Conservation (phyloP, 2,329 filamentous ascomycete genomes). For the Aspergillus vadensis region DNA sequence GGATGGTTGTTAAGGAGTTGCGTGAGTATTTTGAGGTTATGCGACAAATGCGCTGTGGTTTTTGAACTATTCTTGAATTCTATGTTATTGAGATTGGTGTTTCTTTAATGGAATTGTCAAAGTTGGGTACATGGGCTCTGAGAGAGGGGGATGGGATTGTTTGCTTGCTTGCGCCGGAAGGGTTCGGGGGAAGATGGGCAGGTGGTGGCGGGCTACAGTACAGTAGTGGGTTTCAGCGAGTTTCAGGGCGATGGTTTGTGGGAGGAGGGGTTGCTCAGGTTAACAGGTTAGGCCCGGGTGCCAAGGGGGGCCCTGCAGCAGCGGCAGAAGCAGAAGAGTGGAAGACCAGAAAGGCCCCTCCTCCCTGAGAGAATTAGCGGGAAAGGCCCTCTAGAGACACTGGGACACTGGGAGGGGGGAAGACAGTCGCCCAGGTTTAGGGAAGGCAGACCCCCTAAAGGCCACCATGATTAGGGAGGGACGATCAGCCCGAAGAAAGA, state of each 20-base stretch:
- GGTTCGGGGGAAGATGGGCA: background rate
- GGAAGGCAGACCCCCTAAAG: background rate
- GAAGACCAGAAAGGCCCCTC: too few species aligned
- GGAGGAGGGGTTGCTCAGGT: background rate
- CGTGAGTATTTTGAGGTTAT: background rate
- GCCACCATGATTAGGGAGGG: background rate
- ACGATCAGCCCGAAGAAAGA: background rate
- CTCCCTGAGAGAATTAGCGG: too few species aligned
- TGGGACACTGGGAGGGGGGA: background rate
- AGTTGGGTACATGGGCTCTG: slow-evolving; percentile 17
- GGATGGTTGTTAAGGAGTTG: background rate
- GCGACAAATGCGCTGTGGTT: background rate
- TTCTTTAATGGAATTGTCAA: slow-evolving; percentile 12
- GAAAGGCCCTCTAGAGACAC: too few species aligned
- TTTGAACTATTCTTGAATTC: background rate
- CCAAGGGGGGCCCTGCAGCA: background rate
- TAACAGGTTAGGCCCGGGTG: background rate
- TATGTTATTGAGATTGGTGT: background rate
- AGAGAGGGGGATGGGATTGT: background rate
- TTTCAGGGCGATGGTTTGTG: background rate
- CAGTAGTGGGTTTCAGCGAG: slow-evolving; percentile 12
- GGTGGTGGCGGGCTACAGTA: background rate
- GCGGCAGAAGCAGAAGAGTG: too few species aligned
- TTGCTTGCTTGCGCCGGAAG: too few species aligned
- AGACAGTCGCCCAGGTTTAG: background rate